These are phyloP conservation scores for Fraxinus albicans DNA, from an alignment of 305 asterid genomes.

Conservation along the genomic window DNA sequence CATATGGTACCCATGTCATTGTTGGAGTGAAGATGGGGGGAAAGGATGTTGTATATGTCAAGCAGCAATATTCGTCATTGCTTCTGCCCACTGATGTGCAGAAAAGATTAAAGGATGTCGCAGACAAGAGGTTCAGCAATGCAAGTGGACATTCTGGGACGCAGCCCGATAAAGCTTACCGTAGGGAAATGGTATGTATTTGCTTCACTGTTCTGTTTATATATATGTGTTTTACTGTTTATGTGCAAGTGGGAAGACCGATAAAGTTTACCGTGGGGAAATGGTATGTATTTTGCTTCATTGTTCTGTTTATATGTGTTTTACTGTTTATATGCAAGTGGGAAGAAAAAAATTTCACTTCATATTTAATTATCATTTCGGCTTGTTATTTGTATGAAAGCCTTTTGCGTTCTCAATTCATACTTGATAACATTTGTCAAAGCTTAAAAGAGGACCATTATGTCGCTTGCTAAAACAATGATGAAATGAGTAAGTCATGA, in stretches of 20 bases:
- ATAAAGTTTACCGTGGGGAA: slow-evolving; percentile 38
- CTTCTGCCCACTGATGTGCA: slow-evolving; percentile 67
- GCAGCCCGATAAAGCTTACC: slow-evolving; percentile 35
- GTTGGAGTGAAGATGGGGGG: slow-evolving; percentile 94
- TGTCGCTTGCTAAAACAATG: neutral
- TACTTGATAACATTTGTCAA: slow-evolving; percentile 17
- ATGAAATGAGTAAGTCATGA: neutral
- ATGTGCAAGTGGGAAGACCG: slow-evolving; percentile 34
- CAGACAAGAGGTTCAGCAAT: slow-evolving; percentile 69
- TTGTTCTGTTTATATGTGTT: slow-evolving; percentile 11
- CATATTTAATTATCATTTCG: neutral
- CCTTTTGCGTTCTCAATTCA: neutral
- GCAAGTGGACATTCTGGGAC: slow-evolving; percentile 38
- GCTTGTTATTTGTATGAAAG: slow-evolving; percentile 10
- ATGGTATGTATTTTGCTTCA: slow-evolving; percentile 40
- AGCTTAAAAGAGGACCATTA: neutral
- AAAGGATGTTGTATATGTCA: slow-evolving; percentile 71
- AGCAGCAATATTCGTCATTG: slow-evolving; percentile 66
- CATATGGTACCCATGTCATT: slow-evolving; percentile 74
- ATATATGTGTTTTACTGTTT: neutral
- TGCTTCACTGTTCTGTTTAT: slow-evolving; percentile 18
- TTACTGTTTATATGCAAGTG: neutral
- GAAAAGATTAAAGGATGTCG: slow-evolving; percentile 67
- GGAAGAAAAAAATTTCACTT: neutral
- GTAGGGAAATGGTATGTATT: slow-evolving; percentile 47